Evolutionary conservation across 2,329 filamentous ascomycete genomes (phyloP).

Genomic region (Dactylellina drechsleri): DNA sequence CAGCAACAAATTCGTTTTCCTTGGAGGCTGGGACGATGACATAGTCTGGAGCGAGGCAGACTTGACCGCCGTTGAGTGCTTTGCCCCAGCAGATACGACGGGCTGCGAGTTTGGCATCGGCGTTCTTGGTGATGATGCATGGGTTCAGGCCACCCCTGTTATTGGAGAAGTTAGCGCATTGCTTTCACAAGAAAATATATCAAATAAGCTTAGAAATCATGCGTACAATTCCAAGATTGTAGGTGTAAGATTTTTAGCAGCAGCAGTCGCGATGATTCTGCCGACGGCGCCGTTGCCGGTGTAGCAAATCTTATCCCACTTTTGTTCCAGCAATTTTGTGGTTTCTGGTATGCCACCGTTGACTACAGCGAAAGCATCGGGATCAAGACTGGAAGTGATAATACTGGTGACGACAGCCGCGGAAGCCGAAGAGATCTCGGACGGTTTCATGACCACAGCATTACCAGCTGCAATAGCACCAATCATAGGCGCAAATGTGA

Average conservation of each 20-base stretch:
- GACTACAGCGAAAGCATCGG: constrained; percentile 77
- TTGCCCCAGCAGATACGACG: constrained; percentile 90
- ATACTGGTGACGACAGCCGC: constrained; percentile 84
- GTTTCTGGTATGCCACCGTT: constrained; percentile 86
- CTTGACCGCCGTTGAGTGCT: constrained; percentile 83
- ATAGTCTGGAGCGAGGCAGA: constrained; percentile 95
- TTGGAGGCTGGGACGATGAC: constrained; percentile 75
- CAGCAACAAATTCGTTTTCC: constrained; percentile 73
- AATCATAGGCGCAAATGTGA: constrained; percentile 80
- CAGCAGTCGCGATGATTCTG: constrained; percentile 88
- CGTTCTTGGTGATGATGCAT: constrained; percentile 86
- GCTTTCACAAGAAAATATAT: not conserved
- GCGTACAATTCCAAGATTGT: constrained; percentile 79
- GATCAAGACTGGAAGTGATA: constrained; percentile 78
- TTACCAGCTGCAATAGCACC: constrained; percentile 94
- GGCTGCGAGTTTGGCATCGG: constrained; percentile 82
- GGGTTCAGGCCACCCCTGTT: constrained; percentile 81
- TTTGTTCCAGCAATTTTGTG: constrained; percentile 81
- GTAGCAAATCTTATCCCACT: constrained; percentile 99
- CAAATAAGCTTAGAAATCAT: not conserved
- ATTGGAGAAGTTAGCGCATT: not conserved
- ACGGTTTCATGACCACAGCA: constrained; percentile 89
- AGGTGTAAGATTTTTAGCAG: constrained; percentile 86
- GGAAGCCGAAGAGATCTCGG: constrained; percentile 79
- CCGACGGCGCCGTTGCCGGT: constrained; percentile 83